phyloP scores from a whole-genome alignment of 2,329 filamentous ascomycete species.

The Chrysoporthe puriensis region DNA sequence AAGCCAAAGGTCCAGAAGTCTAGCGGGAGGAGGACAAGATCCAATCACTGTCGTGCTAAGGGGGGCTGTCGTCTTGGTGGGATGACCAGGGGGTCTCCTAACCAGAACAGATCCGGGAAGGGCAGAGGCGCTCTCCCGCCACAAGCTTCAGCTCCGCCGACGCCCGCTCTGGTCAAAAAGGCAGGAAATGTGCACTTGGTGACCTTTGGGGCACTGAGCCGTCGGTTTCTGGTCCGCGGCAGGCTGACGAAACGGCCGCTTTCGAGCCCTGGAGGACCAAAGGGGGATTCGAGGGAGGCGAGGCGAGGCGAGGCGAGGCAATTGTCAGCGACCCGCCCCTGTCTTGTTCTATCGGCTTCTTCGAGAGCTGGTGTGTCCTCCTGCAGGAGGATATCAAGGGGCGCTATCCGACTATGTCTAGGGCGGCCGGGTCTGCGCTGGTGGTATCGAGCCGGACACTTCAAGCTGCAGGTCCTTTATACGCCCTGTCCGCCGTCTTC shows the following conservation, averaged over 20 bases:
- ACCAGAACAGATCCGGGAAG: constrained; percentile 17
- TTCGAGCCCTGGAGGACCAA: constrained; percentile 9
- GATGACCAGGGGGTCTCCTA: constrained; percentile 17
- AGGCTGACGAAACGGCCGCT: background rate
- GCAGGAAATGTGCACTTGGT: background rate
- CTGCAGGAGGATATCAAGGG: constrained; percentile 14
- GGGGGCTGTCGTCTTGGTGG: background rate
- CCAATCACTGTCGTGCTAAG: constrained; percentile 28
- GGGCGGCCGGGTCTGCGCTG: background rate
- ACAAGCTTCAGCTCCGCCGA: constrained; percentile 18
- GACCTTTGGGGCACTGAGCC: constrained; percentile 6
- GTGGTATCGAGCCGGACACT: constrained; percentile 14
- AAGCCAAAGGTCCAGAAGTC: constrained; percentile 19
- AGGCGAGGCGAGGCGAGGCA: constrained; percentile 10
- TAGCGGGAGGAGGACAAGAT: constrained; percentile 22
- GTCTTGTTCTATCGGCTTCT: constrained; percentile 25
- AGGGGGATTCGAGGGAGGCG: background rate
- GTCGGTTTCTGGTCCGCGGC: constrained; percentile 2
- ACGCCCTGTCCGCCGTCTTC: background rate
- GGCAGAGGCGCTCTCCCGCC: constrained; percentile 20
- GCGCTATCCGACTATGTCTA: background rate
- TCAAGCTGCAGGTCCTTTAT: constrained; percentile 10
- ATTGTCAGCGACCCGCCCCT: constrained; percentile 19
- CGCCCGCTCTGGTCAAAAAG: background rate
- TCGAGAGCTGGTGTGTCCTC: constrained; percentile 8